Evolutionary conservation across 305 asterid species (phyloP).

Genomic region (Ilex paraguariensis): DNA sequence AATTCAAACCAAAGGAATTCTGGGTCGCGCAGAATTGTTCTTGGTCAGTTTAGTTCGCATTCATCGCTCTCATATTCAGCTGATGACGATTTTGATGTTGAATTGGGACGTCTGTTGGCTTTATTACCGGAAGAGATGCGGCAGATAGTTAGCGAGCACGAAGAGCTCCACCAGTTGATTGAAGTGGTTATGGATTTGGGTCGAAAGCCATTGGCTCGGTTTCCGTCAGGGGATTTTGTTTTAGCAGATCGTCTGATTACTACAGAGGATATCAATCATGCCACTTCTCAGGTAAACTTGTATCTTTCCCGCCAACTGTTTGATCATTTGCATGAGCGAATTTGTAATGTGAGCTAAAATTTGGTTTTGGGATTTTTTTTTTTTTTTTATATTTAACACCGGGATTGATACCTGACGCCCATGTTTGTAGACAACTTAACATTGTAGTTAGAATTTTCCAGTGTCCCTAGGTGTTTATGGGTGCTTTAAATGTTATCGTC

Average conservation of each 20-base stretch:
- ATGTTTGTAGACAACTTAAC: too few species aligned
- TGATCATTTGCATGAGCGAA: not conserved
- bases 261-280: conserved; percentile 57
- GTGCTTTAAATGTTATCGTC: too few species aligned
- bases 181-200: conserved; percentile 97
- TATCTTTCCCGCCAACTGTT: conserved; percentile 3
- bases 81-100: conserved; percentile 56
- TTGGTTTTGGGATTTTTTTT: too few species aligned
- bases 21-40: conserved; percentile 14
- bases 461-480: too few species aligned
- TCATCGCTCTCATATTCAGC: not conserved
- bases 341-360: too few species aligned
- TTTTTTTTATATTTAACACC: too few species aligned
- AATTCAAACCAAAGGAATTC: conserved; percentile 11
- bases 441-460: too few species aligned
- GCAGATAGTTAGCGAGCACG: conserved; percentile 57
- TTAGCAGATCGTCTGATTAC: conserved; percentile 65
- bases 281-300: conserved; percentile 54
- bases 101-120: conserved; percentile 54
- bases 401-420: too few species aligned
- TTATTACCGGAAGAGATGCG: conserved; percentile 89
- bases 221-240: conserved; percentile 79
- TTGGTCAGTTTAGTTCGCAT: conserved; percentile 19
- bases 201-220: conserved; percentile 85
- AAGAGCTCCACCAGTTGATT: conserved; percentile 64